Conservation (phyloP, 495 filamentous ascomycete species). For the Stereocaulon alpinum region DNA sequence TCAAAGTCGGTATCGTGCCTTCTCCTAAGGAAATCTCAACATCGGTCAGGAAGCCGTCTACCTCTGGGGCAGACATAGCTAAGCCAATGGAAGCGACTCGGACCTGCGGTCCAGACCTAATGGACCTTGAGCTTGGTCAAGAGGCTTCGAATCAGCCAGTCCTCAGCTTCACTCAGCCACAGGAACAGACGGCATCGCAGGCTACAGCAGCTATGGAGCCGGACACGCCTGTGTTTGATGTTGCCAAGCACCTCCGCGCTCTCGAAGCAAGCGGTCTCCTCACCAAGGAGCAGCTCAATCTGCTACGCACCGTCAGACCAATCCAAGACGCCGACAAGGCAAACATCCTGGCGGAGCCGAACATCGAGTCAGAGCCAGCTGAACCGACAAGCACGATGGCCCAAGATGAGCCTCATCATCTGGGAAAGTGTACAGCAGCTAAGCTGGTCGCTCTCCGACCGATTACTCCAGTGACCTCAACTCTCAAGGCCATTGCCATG, state of each 20-base stretch:
- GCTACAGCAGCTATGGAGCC: too few species aligned
- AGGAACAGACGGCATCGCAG: too few species aligned
- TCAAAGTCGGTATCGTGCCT: too few species aligned
- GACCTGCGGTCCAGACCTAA: not conserved
- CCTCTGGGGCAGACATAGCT: too few species aligned
- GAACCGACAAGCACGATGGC: not conserved
- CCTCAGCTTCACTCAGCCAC: not conserved
- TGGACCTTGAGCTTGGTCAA: not conserved
- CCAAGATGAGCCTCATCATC: not conserved
- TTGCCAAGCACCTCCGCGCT: not conserved
- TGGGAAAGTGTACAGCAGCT: not conserved
- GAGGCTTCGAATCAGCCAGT: conserved; percentile 1
- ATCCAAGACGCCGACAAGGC: not conserved
- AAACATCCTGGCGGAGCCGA: not conserved
- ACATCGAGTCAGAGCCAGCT: not conserved
- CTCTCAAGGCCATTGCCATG: not conserved
- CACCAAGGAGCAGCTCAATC: not conserved
- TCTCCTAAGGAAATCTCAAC: not conserved
- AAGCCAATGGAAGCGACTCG: too few species aligned
- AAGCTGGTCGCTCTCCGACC: not conserved
- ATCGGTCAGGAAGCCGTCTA: too few species aligned
- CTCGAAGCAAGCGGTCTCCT: not conserved
- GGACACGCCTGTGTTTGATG: not conserved
- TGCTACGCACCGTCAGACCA: not conserved
- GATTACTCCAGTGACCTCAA: too few species aligned